Evolutionary conservation across 2,329 filamentous ascomycete species (phyloP), one percentile per base, ranked within the genome.

Genomic region (Colletotrichum spaethianum): DNA sequence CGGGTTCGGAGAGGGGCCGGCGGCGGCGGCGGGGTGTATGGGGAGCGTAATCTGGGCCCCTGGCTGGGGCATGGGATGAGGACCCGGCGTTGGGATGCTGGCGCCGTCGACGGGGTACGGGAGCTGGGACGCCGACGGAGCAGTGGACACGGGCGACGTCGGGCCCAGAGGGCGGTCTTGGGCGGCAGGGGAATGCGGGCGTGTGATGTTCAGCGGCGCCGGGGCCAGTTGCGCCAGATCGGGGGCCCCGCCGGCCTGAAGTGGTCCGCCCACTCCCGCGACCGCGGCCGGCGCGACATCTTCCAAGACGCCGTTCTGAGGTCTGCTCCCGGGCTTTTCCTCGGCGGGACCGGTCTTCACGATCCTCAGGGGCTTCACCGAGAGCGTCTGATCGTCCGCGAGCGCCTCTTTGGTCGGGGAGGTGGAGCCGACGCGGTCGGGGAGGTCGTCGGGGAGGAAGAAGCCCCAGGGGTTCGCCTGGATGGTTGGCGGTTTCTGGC

Each of bases 391-490:
- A 7, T 46, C 67, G n/a, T 61, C 69, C 18, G 46, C 50, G 33
- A 66, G 68, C 40, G 44, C 20, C 0, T 44, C 59, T 16, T 55
- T 61, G 40, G 46, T 26, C 44, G 63, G 63, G 6, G 48, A 33
- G 40, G 44, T 31, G 36, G 63, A 55, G 38, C 18, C 55, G 4
- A 20, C n/a, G 46, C 40, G 26, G 26, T 53, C 33, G 23, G 66
- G 59, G 38, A 36, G 26, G 23, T 67, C 57, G 28, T 72, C 63
- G 7, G 42, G 56, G 20, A 74, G 59, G 68, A 74, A 75, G 72
- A 73, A 74, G 5, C 73, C 73, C 73, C 73, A 74, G 20, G 72
- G 73, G 33, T 75, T 75, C 31, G 73, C 73, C 53, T 74, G 73
- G n/a, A 60, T 8, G 23, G 63, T 23, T 11, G 61, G 70, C 4